phyloP scores from a whole-genome alignment of 176 grass and related monocot genomes.

The Oryza glumipatula region DNA sequence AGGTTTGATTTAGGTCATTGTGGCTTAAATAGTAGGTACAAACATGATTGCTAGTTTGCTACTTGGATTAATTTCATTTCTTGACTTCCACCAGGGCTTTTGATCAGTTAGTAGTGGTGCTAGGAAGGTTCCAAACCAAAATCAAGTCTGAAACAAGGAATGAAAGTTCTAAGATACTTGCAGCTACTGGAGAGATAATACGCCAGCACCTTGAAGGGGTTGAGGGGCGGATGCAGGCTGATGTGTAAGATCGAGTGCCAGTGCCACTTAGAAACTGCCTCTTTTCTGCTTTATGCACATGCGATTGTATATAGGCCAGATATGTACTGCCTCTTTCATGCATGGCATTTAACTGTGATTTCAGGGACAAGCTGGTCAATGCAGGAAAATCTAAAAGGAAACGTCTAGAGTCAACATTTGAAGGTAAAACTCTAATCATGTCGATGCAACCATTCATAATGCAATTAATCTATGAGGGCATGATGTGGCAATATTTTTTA shows the following conservation, averaged over 20 bases:
- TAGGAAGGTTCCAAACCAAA: slow-evolving; percentile 81
- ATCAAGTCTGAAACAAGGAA: slow-evolving; percentile 71
- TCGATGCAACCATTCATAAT: slow-evolving; percentile 27
- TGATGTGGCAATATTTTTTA: slow-evolving; percentile 8
- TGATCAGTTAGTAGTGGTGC: slow-evolving; percentile 63
- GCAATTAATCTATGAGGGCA: not conserved
- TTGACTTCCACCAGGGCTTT: slow-evolving; percentile 63
- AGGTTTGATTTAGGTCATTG: slow-evolving; percentile 56
- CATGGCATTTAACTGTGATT: slow-evolving; percentile 44
- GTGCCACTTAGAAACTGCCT: slow-evolving; percentile 23
- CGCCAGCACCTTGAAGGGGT: slow-evolving; percentile 62
- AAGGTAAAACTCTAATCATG: slow-evolving; percentile 60
- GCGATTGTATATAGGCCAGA: not conserved
- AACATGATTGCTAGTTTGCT: not conserved
- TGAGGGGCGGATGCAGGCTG: slow-evolving; percentile 73
- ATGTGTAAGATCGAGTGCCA: slow-evolving; percentile 71
- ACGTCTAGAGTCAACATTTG: slow-evolving; percentile 82
- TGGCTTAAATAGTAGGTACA: slow-evolving; percentile 19
- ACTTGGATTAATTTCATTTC: slow-evolving; percentile 32
- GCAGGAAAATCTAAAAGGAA: slow-evolving; percentile 80
- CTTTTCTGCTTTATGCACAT: slow-evolving; percentile 5
- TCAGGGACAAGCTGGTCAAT: slow-evolving; percentile 71
- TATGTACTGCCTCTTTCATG: slow-evolving; percentile 26
- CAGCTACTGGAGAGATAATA: slow-evolving; percentile 68
- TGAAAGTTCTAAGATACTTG: slow-evolving; percentile 76